Conservation (phyloP, 768 basidiomycete species). For the Suillus alpinus region DNA sequence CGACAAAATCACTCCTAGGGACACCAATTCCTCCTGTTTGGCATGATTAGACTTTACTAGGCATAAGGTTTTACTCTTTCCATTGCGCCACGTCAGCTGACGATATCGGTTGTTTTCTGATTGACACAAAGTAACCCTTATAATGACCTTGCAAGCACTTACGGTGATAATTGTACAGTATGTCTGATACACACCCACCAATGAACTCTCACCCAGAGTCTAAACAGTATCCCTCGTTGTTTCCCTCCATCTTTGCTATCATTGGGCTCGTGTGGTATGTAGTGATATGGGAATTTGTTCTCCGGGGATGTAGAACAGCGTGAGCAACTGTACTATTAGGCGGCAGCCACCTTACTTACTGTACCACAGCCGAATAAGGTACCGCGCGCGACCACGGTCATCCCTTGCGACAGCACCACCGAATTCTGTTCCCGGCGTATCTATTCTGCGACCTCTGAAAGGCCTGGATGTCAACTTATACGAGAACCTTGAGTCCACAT, state of each 20-base stretch:
- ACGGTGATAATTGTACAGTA: no score
- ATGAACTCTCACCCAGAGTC: background rate
- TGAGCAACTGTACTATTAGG: constrained; percentile 37
- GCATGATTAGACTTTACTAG: no score
- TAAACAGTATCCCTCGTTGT: background rate
- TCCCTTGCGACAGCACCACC: constrained; percentile 48
- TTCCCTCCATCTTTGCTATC: constrained; percentile 23
- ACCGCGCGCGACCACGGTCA: constrained; percentile 63
- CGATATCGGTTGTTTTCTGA: no score
- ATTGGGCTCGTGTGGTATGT: constrained; percentile 58
- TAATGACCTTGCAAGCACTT: no score
- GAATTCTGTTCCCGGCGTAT: constrained; percentile 74
- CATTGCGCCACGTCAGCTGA: no score
- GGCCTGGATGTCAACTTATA: constrained; percentile 94
- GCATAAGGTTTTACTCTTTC: no score
- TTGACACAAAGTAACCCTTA: no score
- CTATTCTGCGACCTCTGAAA: constrained; percentile 91
- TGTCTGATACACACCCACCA: no score
- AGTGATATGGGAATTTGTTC: constrained; percentile 58
- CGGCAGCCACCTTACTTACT: constrained; percentile 1
- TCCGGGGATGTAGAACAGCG: constrained; percentile 70
- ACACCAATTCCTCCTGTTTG: no score
- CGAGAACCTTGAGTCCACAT: constrained; percentile 93
- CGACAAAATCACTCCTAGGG: no score
- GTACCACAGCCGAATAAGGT: constrained; percentile 63